Evolutionary conservation across 1,284 basidiomycete genomes (phyloP), one percentile per base, ranked within the genome.

Genomic region (Cystobasidium sp.): DNA sequence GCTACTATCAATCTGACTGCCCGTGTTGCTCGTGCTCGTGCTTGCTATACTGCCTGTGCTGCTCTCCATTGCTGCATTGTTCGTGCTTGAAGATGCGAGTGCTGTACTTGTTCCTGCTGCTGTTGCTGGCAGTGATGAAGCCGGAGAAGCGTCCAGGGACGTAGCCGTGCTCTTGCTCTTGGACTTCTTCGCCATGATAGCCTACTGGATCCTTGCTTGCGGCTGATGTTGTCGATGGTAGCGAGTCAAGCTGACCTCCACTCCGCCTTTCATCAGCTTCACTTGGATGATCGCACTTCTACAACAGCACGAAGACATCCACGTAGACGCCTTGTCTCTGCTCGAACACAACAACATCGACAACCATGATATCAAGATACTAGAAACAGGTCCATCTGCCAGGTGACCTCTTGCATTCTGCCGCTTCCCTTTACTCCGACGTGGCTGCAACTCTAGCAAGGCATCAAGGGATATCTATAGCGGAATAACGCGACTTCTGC

Each of bases 151-250:
- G 61, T 20, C 61, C 61, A 63, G 44, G 12, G 12, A 31, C 44
- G 31, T 31, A 22, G 61, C 43, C 5, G 61, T 41, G 10, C 9
- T 31, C 61, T 63, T 63, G 61, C 61, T 22, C 43, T 63, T 63
- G 1, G 61, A 63, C 44, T 63, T 63, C 61, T 63, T 63, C 44
- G 61, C 61, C 61, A 63, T 63, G 46, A 16, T 20, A 20, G 14
- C 47, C 20, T 14, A 51, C 31, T 31, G 31, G 31, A 31, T 31
- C 31, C 5, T 5, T 31, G 31, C 31, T 31, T 31, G 31, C 31
- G 1, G 31, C 31, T 31, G 31, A 1, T 31, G 31, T 31, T 1
- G 31, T 31, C 31, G 31, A 31, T 31, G 46, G n/a, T 49, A n/a
- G 12, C 46, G n/a, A 49, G 46, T 49, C 46, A 49, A 49, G 46